A percentile compares a stretch with the other conserved stretches of the same genome.
Evolutionary conservation across 2,329 filamentous ascomycete genomes (phyloP).

Genomic region (Apiospora sp.): DNA sequence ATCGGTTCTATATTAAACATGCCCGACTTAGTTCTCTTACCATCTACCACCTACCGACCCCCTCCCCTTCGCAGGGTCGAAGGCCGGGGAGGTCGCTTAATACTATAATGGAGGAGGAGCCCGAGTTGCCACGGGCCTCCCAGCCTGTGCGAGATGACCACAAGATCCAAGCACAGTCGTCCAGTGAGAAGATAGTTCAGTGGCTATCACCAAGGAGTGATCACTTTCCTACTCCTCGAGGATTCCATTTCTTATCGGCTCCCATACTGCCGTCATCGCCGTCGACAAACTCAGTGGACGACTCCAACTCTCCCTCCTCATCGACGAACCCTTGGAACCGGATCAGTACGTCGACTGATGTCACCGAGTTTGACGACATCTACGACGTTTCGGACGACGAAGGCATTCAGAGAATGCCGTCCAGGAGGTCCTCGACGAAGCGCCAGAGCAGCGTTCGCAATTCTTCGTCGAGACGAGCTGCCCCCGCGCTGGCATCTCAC

Average conservation of each 20-base stretch:
- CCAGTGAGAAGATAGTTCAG: constrained; percentile 61
- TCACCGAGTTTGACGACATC: constrained; percentile 83
- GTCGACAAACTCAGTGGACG: constrained; percentile 61
- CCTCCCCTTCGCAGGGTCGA: constrained; percentile 64
- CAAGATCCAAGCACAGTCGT: constrained; percentile 40
- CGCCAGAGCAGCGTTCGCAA: constrained; percentile 45
- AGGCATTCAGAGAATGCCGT: constrained; percentile 64
- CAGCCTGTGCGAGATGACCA: constrained; percentile 37
- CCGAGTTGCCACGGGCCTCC: constrained; percentile 47
- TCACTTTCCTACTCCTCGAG: constrained; percentile 77
- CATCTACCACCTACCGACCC: constrained; percentile 53
- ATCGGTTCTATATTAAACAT: constrained; percentile 48
- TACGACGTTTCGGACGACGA: constrained; percentile 88
- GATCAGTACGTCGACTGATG: constrained; percentile 68
- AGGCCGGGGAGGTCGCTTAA: constrained; percentile 63
- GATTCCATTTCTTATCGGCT: constrained; percentile 69
- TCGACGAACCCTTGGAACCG: constrained; percentile 70
- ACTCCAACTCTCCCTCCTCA: constrained; percentile 55
- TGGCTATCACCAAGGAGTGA: constrained; percentile 68
- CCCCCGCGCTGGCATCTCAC: constrained; percentile 46
- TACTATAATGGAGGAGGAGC: constrained; percentile 70
- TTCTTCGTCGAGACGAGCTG: constrained; percentile 49
- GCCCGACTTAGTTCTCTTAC: constrained; percentile 53
- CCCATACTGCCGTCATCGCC: constrained; percentile 69
- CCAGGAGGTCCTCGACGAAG: constrained; percentile 48